Percentiles rank a stretch among this genome's conserved stretches.
Evolutionary conservation across 202 grass and related monocot species (phyloP).

Genomic region (Bolboschoenoplectus hybrid): DNA sequence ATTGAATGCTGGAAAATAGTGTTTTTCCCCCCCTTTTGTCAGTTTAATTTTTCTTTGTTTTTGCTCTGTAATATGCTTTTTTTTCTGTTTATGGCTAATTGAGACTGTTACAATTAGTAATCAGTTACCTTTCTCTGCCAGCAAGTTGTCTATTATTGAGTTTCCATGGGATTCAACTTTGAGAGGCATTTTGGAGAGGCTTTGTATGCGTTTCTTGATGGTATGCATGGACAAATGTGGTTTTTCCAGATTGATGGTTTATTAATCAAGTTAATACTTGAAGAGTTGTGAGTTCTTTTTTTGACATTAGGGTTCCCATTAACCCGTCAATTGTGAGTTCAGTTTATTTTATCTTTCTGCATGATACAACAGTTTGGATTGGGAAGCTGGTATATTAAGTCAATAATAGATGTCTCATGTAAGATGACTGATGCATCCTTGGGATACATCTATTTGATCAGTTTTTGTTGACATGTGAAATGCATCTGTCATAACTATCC

Average conservation of each 20-base stretch:
- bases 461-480: not conserved
- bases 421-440: not conserved
- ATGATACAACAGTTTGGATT: not conserved
- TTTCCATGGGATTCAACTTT: conserved; percentile 12
- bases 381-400: not conserved
- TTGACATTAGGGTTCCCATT: not conserved
- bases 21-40: conserved; percentile 44
- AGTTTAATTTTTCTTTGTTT: conserved; percentile 32
- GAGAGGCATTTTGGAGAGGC: conserved; percentile 28
- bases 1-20: conserved; percentile 46
- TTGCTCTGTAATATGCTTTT: conserved; percentile 33
- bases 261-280: conserved; percentile 13
- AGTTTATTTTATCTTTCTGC: not conserved
- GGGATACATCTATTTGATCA: not conserved
- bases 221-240: conserved; percentile 27
- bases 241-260: conserved; percentile 5
- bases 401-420: not conserved
- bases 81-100: conserved; percentile 19
- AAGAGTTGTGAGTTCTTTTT: not conserved
- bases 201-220: conserved; percentile 9
- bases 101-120: conserved; percentile 23
- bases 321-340: not conserved
- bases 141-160: not conserved
- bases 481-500: not conserved
- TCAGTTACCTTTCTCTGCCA: not conserved